Evolutionary conservation across 2,329 filamentous ascomycete species (phyloP), one percentile per base, ranked within the genome.

Genomic region (Penicillium olsonii): DNA sequence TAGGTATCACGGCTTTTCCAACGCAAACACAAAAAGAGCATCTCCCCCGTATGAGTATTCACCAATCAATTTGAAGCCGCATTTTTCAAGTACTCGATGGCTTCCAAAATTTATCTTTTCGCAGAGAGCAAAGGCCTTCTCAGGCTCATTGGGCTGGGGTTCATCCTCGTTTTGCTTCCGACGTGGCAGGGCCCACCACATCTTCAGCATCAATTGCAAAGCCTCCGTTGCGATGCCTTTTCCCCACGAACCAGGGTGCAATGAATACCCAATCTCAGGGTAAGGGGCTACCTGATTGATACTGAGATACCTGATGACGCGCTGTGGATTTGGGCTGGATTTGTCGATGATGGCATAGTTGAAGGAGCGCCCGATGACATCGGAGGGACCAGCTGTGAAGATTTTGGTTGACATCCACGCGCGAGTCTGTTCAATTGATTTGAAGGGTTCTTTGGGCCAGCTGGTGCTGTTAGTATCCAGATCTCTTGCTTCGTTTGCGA

Each of bases 181-280:
- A 12, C 57, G 37, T 3, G 53, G 54, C 10, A 66, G 34, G 4
- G 45, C 39, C 61, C 64, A 66, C 64, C 64, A 66, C 44, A 55
- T 45, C 33, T 56, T 55, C 19, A 64, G 31, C 41, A 65, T 22
- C 42, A 59, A 35, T 3, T 43, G 38, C 34, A 66, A 39, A 10
- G 63, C 57, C 20, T 66, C 64, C 2, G 63, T 66, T 8, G 62
- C 62, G 18, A 55, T 61, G n/a, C 63, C 64, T 17, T 60, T 64
- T 0, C 58, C 56, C 64, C 64, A 66, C 10, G 34, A 37, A 27
- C 57, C 55, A 1, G 61, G 64, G 34, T 56, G 54, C 10, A 65
- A 26, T 5, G 58, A 58, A 18, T 64, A 65, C 14, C 64, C 63
- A 14, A 65, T 60, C 18, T 65, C 61, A 1, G 61, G 55, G 39